These are phyloP conservation scores for Diaporthe sp. DNA, from an alignment of 2,329 filamentous ascomycete species.

Conservation along the genomic window DNA sequence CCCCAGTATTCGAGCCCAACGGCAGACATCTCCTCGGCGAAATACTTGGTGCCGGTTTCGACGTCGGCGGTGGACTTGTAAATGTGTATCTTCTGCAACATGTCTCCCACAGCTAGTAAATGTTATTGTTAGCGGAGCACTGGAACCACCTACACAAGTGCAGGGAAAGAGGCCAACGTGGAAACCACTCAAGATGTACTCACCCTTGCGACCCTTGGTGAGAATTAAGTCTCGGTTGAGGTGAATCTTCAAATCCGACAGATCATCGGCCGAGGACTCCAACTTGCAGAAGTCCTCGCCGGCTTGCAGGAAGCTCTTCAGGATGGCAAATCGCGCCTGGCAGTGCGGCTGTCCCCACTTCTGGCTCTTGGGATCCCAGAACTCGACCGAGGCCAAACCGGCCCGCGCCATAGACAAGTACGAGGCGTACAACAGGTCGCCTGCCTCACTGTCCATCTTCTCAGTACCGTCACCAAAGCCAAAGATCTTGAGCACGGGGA, in stretches of 20 bases:
- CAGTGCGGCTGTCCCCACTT: slow-evolving; percentile 97
- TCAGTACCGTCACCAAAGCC: slow-evolving; percentile 83
- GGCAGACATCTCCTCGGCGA: slow-evolving; percentile 79
- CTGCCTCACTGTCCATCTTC: slow-evolving; percentile 80
- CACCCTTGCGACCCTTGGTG: slow-evolving; percentile 78
- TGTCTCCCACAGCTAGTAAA: slow-evolving; percentile 77
- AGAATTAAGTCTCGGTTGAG: slow-evolving; percentile 90
- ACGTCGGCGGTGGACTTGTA: slow-evolving; percentile 93
- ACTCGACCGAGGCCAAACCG: slow-evolving; percentile 88
- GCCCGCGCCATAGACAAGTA: slow-evolving; percentile 96
- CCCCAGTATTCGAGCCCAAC: slow-evolving; percentile 88
- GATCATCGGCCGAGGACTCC: slow-evolving; percentile 76
- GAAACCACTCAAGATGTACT: slow-evolving; percentile 35
- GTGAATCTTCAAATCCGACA: slow-evolving; percentile 84
- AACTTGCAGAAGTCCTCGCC: slow-evolving; percentile 90
- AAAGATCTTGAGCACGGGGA: slow-evolving; percentile 88
- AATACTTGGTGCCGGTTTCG: slow-evolving; percentile 80
- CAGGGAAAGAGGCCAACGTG: too few species aligned
- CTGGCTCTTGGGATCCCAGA: slow-evolving; percentile 90
- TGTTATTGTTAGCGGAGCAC: slow-evolving; percentile 28
- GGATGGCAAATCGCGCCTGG: slow-evolving; percentile 89
- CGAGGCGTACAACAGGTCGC: slow-evolving; percentile 86
- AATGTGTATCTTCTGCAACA: slow-evolving; percentile 90
- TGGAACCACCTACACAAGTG: not conserved
- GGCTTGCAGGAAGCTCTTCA: slow-evolving; percentile 85